Conservation (phyloP, 345 rosid species). For the Cardiospermum halicacabum region DNA sequence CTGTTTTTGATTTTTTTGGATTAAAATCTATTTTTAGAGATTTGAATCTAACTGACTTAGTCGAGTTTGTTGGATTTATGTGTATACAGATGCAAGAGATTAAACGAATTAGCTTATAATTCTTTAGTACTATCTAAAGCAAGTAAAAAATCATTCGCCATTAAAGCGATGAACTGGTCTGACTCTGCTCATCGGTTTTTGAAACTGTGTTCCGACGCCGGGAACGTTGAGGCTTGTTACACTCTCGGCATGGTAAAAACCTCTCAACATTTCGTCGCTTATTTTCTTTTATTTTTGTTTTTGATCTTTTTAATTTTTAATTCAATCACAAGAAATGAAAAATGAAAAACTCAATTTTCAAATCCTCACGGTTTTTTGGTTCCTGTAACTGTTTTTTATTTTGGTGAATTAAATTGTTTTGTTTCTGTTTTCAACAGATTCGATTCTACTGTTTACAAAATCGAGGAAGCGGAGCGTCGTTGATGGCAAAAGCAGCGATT, state of each 20-base stretch:
- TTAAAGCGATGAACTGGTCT: slow-evolving; percentile 71
- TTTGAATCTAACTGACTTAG: neutral
- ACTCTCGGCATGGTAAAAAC: slow-evolving; percentile 88
- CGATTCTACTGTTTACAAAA: slow-evolving; percentile 82
- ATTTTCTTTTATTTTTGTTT: neutral
- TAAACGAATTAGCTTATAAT: slow-evolving; percentile 52
- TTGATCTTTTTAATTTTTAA: neutral
- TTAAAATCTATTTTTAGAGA: neutral
- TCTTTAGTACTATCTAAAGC: slow-evolving; percentile 59
- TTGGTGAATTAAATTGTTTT: neutral
- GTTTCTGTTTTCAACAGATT: slow-evolving; percentile 38
- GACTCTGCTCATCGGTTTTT: slow-evolving; percentile 81
- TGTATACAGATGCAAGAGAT: slow-evolving; percentile 72
- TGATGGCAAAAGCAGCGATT: slow-evolving; percentile 96
- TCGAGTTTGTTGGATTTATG: slow-evolving; percentile 10
- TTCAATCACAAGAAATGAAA: slow-evolving; percentile 3
- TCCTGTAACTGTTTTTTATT: neutral
- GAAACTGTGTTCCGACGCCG: slow-evolving; percentile 76
- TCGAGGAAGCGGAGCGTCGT: slow-evolving; percentile 80
- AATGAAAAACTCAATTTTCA: no score
- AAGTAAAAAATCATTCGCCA: slow-evolving; percentile 45
- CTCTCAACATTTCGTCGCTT: neutral
- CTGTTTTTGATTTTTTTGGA: neutral
- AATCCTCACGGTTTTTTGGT: neutral
- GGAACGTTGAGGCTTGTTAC: slow-evolving; percentile 85